Evolutionary conservation across 1,284 basidiomycete genomes (phyloP).

Genomic region (Austroboletus niveus): DNA sequence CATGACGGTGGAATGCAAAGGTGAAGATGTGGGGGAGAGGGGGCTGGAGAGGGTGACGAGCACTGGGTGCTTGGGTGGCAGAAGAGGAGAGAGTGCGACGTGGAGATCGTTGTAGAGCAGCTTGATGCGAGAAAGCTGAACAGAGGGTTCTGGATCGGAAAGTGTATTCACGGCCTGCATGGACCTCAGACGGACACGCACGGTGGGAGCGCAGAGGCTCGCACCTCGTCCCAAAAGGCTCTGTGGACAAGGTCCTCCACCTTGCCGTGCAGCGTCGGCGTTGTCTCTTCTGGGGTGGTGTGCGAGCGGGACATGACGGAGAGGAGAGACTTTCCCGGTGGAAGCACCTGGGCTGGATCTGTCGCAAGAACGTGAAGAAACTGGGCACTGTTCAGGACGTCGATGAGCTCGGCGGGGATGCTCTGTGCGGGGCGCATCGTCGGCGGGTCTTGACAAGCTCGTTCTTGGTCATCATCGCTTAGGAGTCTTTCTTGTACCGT

Average conservation of each 20-base stretch:
- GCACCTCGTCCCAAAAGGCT: constrained; percentile 73
- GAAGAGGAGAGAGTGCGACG: constrained; percentile 48
- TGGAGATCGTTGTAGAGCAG: constrained; percentile 54
- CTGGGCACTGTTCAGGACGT: constrained; percentile 54
- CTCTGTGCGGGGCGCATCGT: constrained; percentile 11
- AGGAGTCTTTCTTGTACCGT: constrained; percentile 20
- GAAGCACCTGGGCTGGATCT: constrained; percentile 54
- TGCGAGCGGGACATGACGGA: constrained; percentile 53
- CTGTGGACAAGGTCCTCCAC: constrained; percentile 56
- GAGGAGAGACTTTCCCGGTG: constrained; percentile 66
- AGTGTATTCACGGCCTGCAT: constrained; percentile 42
- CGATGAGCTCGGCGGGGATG: constrained; percentile 48
- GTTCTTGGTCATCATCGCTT: constrained; percentile 1
- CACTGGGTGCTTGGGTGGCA: constrained; percentile 50
- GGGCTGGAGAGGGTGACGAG: constrained; percentile 52
- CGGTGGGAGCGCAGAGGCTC: constrained; percentile 13
- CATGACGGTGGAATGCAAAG: constrained; percentile 52
- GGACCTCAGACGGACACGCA: constrained; percentile 19
- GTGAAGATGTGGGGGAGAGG: constrained; percentile 62
- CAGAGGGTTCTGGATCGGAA: constrained; percentile 42
- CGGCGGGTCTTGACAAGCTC: neutral
- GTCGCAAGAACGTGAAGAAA: constrained; percentile 64
- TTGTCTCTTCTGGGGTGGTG: constrained; percentile 23
- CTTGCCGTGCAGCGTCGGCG: constrained; percentile 42
- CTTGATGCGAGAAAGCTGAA: constrained; percentile 50